Percentiles rank a stretch among this genome's conserved stretches.
Conservation (phyloP, 768 basidiomycete species). For the Sporobolomyces phaffii region DNA sequence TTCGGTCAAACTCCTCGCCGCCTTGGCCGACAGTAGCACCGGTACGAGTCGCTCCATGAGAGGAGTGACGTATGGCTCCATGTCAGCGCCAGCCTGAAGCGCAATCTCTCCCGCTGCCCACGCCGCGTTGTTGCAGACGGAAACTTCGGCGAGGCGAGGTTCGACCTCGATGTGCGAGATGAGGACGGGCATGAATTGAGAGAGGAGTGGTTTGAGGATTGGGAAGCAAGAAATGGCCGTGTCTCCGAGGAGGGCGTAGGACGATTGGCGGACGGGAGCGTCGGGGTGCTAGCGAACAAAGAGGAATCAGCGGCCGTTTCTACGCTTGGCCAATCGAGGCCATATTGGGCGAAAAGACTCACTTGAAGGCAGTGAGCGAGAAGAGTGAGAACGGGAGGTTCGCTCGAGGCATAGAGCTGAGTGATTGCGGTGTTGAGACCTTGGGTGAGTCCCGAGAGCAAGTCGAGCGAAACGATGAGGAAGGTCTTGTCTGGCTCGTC, state of each 20-base stretch:
- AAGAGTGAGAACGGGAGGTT: constrained; percentile 72
- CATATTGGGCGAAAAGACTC: constrained; percentile 29
- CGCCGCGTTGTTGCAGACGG: constrained; percentile 96
- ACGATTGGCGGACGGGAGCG: constrained; percentile 88
- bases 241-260: constrained; percentile 96
- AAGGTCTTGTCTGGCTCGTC: constrained; percentile 93
- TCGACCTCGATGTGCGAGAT: constrained; percentile 84
- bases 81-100: constrained; percentile 76
- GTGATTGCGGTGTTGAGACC: constrained; percentile 77
- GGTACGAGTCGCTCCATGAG: constrained; percentile 84
- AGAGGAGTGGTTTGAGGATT: constrained; percentile 74
- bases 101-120: constrained; percentile 99
- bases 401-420: constrained; percentile 60
- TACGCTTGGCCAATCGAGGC: too few species aligned
- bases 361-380: constrained; percentile 79
- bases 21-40: constrained; percentile 84
- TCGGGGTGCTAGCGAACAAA: constrained; percentile 70
- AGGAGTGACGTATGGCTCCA: constrained; percentile 83
- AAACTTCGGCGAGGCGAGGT: constrained; percentile 87
- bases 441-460: constrained; percentile 90
- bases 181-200: constrained; percentile 82
- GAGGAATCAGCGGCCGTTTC: background rate
- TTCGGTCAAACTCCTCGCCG: constrained; percentile 88
- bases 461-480: constrained; percentile 94
- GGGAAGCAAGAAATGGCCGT: constrained; percentile 93